Base-by-base conservation (phyloP, 306 rosid genomes). In the Sechiopsis laciniata region DNA sequence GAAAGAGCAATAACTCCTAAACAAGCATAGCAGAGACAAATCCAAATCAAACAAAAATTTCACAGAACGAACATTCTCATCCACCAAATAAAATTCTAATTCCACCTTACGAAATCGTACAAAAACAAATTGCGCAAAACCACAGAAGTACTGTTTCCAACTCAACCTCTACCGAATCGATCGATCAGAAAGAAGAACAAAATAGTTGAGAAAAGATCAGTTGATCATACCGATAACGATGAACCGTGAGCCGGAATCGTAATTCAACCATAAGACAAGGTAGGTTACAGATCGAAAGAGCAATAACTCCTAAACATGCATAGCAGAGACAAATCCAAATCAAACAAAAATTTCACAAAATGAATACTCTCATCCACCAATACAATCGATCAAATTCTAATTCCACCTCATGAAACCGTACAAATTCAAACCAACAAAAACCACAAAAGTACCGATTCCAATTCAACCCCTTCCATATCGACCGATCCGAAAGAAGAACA, bases 161-260 rank as follows among this genome's bases (percentile, higher is more conserved):
- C 9, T 17, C 76, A 20, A 40, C n/a, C 24, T 13, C 10, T n/a
- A 58, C 51, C 21, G 29, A 63, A 40, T 40, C 10, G 35, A 61
- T 68, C 37, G 7, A 45, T n/a, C 17, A 56, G 50, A 35, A 21
- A 13, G 42, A 58, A 20, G 22, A 58, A 7, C 48, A 42, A 46
- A 74, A 17, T 8, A 45, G 19, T 1, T 11, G 51, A 75, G 24
- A 75, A 60, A 29, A 15, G 10, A 26, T 32, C 0, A 74, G 48
- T 52, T n/a, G 21, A 75, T 75, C 63, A 24, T 63, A 75, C 78
- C 37, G 37, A 32, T 32, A 32, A 32, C 37, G 37, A 32, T 32
- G 37, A n/a, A n/a, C n/a, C n/a, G n/a, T n/a, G n/a, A n/a, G n/a
- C n/a, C n/a, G n/a, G n/a, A 45, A 74, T 10, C 21, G 19, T 46